Evolutionary conservation across 495 filamentous ascomycete species (phyloP).

Genomic region (Penicillium pancosmium): DNA sequence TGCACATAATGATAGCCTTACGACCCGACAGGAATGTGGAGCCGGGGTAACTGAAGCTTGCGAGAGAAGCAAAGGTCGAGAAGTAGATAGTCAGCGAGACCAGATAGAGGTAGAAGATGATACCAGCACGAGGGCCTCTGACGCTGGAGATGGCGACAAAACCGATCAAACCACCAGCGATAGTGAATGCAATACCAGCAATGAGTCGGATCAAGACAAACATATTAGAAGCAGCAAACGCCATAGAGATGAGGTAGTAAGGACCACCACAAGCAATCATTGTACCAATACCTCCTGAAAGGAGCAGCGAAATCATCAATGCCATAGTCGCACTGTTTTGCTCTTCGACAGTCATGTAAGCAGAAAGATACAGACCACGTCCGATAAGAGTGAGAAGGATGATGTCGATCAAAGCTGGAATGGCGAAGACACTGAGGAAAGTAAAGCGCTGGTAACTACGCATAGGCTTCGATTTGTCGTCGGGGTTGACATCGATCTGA

Average conservation of each 20-base stretch:
- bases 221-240: slow-evolving; percentile 63
- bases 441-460: slow-evolving; percentile 56
- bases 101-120: slow-evolving; percentile 54
- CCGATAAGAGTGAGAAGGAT: slow-evolving; percentile 58
- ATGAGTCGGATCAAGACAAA: slow-evolving; percentile 60
- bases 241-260: slow-evolving; percentile 63
- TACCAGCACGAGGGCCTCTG: slow-evolving; percentile 41
- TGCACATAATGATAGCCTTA: slow-evolving; percentile 44
- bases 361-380: slow-evolving; percentile 59
- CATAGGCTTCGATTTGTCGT: slow-evolving; percentile 46
- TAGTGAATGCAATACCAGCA: slow-evolving; percentile 58
- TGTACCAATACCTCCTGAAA: slow-evolving; percentile 60
- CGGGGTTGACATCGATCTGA: slow-evolving; percentile 58
- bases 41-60: slow-evolving; percentile 60
- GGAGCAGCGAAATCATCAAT: slow-evolving; percentile 58
- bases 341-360: slow-evolving; percentile 53
- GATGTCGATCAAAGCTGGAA: slow-evolving; percentile 64
- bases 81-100: slow-evolving; percentile 54
- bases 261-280: slow-evolving; percentile 61
- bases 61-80: slow-evolving; percentile 52
- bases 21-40: slow-evolving; percentile 55
- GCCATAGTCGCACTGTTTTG: slow-evolving; percentile 57
- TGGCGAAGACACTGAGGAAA: slow-evolving; percentile 62
- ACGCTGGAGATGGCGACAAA: slow-evolving; percentile 50
- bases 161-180: slow-evolving; percentile 50